phyloP scores from a whole-genome alignment of 2,329 filamentous ascomycete genomes.

The Boeremia exigua region DNA sequence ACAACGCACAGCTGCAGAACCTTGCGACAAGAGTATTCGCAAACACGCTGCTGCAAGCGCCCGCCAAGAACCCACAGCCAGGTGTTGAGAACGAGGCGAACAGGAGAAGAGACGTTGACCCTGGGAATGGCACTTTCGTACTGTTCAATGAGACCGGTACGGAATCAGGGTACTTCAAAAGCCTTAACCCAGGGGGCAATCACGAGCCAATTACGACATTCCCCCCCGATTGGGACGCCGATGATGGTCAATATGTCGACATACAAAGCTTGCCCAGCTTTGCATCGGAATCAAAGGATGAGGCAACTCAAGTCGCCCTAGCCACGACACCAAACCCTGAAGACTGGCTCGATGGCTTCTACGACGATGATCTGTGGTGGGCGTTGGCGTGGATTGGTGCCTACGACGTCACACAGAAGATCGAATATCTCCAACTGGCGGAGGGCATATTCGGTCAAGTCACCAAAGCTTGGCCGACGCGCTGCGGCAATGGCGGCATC shows the following conservation, averaged over 20 bases:
- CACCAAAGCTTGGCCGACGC: slow-evolving; percentile 43
- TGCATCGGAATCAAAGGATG: slow-evolving; percentile 4
- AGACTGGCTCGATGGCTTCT: slow-evolving; percentile 53
- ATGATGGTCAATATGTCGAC: slow-evolving; percentile 13
- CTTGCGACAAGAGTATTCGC: slow-evolving; percentile 50
- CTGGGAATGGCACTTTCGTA: slow-evolving; percentile 14
- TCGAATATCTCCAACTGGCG: slow-evolving; percentile 55
- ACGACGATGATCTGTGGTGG: slow-evolving; percentile 61
- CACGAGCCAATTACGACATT: slow-evolving; percentile 26
- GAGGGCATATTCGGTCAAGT: slow-evolving; percentile 58
- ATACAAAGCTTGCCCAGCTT: slow-evolving; percentile 18
- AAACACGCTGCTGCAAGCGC: slow-evolving; percentile 50
- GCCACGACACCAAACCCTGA: slow-evolving; percentile 23
- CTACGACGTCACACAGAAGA: slow-evolving; percentile 59
- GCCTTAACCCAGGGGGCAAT: slow-evolving; percentile 18
- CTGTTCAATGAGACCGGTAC: slow-evolving; percentile 11
- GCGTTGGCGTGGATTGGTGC: slow-evolving; percentile 61
- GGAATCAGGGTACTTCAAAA: slow-evolving; percentile 32
- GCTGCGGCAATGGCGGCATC: slow-evolving; percentile 56
- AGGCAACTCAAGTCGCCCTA: slow-evolving; percentile 10
- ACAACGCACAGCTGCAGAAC: slow-evolving; percentile 42
- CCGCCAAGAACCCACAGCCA: slow-evolving; percentile 39
- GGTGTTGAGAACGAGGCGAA: slow-evolving; percentile 25
- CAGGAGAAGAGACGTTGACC: slow-evolving; percentile 12
- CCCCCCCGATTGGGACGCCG: slow-evolving; percentile 28